Conservation (phyloP, 345 rosid species). For the Clausena lansium region DNA sequence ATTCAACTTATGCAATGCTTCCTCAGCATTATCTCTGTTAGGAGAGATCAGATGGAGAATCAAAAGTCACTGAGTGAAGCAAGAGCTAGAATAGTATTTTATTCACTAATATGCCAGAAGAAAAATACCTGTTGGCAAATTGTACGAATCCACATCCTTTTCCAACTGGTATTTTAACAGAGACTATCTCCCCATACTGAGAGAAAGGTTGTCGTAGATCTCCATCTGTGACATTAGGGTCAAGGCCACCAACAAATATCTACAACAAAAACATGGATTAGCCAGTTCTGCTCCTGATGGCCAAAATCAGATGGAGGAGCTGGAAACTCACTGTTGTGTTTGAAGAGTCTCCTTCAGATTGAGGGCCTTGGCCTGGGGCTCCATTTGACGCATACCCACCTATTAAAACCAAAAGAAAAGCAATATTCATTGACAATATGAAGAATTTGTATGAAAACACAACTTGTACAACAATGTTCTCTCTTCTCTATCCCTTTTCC, state of each 20-base stretch:
- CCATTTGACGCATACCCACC: conserved; percentile 77
- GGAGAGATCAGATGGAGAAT: conserved; percentile 7
- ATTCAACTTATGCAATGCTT: conserved; percentile 78
- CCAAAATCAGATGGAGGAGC: conserved; percentile 15
- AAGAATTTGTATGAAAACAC: not conserved
- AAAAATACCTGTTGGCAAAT: conserved; percentile 63
- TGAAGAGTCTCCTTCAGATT: conserved; percentile 67
- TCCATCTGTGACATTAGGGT: conserved; percentile 79
- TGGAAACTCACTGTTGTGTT: conserved; percentile 77
- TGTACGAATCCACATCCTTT: conserved; percentile 97
- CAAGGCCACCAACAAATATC: conserved; percentile 99
- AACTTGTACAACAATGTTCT: not conserved
- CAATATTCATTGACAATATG: not conserved
- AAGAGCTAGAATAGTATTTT: conserved; percentile 1
- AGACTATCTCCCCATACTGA: conserved; percentile 81
- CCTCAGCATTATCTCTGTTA: conserved; percentile 77
- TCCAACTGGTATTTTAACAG: conserved; percentile 85
- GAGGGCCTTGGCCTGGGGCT: conserved; percentile 43
- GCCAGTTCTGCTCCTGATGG: conserved; percentile 15
- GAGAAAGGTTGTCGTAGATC: conserved; percentile 81
- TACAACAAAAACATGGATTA: conserved; percentile 34
- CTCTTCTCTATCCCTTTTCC: not conserved
- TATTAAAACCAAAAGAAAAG: conserved; percentile 6
- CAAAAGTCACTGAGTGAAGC: not conserved
- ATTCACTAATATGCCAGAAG: not conserved